These are phyloP conservation scores for Boletus reticulatus DNA, from an alignment of 768 basidiomycete genomes.

Conservation along the genomic window DNA sequence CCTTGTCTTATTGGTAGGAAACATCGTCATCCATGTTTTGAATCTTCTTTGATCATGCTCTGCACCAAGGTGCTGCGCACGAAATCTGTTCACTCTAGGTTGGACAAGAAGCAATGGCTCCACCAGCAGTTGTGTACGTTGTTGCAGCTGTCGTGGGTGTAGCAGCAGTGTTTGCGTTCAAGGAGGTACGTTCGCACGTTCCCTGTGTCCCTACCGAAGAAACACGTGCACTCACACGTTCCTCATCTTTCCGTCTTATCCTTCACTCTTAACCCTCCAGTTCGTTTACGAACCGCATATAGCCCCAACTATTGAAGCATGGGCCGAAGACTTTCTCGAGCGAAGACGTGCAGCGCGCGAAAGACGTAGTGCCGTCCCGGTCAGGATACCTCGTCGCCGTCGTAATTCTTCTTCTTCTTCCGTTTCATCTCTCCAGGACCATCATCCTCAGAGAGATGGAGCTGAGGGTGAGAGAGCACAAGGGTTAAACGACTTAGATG, in stretches of 20 bases:
- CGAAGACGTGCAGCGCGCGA: constrained; percentile 28
- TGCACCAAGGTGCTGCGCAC: constrained; percentile 13
- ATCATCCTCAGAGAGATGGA: constrained; percentile 1
- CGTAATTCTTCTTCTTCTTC: constrained; percentile 12
- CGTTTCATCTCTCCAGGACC: constrained; percentile 2
- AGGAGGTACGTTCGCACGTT: constrained; percentile 44
- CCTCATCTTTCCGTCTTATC: background rate
- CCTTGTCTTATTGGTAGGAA: background rate
- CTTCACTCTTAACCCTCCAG: constrained; percentile 29
- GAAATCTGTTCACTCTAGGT: constrained; percentile 3
- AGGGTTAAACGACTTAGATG: constrained; percentile 21
- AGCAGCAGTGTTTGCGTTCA: constrained; percentile 53
- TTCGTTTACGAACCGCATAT: constrained; percentile 71
- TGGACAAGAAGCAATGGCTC: constrained; percentile 19
- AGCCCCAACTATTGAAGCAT: constrained; percentile 55
- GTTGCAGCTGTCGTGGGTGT: constrained; percentile 48
- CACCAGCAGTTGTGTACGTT: constrained; percentile 45
- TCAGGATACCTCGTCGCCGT: constrained; percentile 17
- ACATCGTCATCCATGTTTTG: background rate
- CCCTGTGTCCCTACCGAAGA: background rate
- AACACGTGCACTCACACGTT: constrained; percentile 22
- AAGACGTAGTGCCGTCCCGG: constrained; percentile 23
- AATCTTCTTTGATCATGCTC: background rate
- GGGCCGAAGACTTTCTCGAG: constrained; percentile 35
- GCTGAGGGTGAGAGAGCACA: constrained; percentile 1